Conservation (phyloP, 352 stramenopile species). For the Phytophthora palmivora region DNA sequence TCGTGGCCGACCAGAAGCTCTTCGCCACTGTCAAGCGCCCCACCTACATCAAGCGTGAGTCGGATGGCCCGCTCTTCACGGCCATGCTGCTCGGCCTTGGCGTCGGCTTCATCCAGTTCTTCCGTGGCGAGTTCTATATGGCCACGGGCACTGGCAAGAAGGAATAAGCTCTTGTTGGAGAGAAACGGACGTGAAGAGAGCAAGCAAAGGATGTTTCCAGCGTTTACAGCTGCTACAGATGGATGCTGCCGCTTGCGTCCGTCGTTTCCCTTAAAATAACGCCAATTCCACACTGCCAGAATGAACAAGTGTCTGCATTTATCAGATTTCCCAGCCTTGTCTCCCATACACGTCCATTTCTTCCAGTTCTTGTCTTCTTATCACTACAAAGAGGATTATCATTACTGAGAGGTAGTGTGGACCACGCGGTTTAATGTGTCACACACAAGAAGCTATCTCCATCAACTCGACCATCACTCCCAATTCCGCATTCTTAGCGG, state of each 20-base stretch:
- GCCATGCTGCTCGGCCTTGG: slow-evolving; percentile 51
- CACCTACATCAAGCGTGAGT: slow-evolving; percentile 74
- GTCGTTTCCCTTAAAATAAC: neutral
- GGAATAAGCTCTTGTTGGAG: slow-evolving; percentile 44
- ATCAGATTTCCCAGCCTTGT: too few species aligned
- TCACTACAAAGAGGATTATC: too few species aligned
- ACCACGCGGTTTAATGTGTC: neutral
- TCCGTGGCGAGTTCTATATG: slow-evolving; percentile 79
- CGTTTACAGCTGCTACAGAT: too few species aligned
- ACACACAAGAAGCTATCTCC: neutral
- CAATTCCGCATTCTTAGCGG: neutral
- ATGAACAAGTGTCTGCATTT: slow-evolving; percentile 11
- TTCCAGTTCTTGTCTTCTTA: too few species aligned
- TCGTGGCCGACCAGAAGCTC: slow-evolving; percentile 69
- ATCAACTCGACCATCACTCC: slow-evolving; percentile 7
- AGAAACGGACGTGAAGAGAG: slow-evolving; percentile 5
- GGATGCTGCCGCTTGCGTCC: neutral
- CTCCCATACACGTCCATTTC: too few species aligned
- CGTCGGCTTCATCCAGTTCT: slow-evolving; percentile 64
- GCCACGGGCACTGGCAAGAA: slow-evolving; percentile 74
- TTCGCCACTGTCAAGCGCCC: slow-evolving; percentile 65
- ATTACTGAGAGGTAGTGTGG: too few species aligned
- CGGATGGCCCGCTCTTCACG: slow-evolving; percentile 51
- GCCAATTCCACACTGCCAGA: slow-evolving; percentile 13
- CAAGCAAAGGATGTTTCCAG: too few species aligned